Evolutionary conservation across 2,329 filamentous ascomycete genomes (phyloP), one percentile per base, ranked within the genome.

Genomic region (Septoria linicola): DNA sequence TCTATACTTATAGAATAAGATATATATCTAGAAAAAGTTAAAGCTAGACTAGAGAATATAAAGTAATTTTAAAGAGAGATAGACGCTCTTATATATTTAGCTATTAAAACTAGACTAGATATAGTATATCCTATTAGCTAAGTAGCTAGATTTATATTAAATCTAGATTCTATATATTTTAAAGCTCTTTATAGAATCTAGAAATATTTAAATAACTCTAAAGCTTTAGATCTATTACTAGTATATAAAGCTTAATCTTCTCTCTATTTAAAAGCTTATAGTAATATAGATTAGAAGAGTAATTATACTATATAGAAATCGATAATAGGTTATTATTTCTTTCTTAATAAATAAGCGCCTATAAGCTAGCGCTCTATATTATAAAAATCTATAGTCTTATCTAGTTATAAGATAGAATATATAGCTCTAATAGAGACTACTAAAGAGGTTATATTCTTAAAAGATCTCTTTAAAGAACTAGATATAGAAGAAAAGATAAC

Each of bases 401-500:
- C 16, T 53, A 53, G 43, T 34, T 53, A 19, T 39, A 23, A 53
- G 35, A 16, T 21, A 7, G 6, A 48, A 19, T 48, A 53, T 53
- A 53, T 53, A 17, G 43, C 31, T 17, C 17, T 44, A 48, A 48
- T 48, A 53, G 43, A 53, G 19, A 16, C 19, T 42, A 37, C 36
- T 42, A 37, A 43, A 32, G 37, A 52, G 30, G 30, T 14, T 37
- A 37, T 48, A 20, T 53, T 53, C n/a, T 21, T 53, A 30, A 53
- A 40, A 40, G 44, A 53, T 39, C 10, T 53, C 17, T 47, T 37
- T 37, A 52, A 47, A 25, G 14, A 41, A 39, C 16, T 51, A 16
- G 17, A 14, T 13, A 44, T 51, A 25, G 35, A 51, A 39, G 21
- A 25, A 25, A 37, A 39, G 6, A 25, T 14, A 2, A 45, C 31